Evolutionary conservation across 805 yeast genomes (phyloP).

Genomic region (Wickerhamomyces bovis): DNA sequence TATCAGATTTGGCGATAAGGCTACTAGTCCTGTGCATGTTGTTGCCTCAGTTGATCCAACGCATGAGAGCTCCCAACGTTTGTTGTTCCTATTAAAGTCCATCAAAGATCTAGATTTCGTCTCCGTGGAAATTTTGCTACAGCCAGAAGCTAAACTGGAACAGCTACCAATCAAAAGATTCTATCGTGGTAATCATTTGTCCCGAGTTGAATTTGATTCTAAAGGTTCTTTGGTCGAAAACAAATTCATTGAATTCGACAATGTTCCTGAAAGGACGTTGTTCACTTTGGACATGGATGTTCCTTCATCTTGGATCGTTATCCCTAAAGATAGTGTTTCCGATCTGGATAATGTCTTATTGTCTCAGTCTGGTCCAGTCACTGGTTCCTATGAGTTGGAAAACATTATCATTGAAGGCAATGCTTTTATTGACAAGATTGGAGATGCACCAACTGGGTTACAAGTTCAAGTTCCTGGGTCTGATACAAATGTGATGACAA

Average conservation of each 20-base stretch:
- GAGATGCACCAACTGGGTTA: slow-evolving; percentile 19
- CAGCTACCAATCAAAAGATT: slow-evolving; percentile 51
- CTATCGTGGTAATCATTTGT: slow-evolving; percentile 43
- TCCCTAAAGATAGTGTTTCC: slow-evolving; percentile 41
- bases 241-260: slow-evolving; percentile 31
- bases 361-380: slow-evolving; percentile 28
- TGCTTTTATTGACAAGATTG: slow-evolving; percentile 38
- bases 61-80: slow-evolving; percentile 59
- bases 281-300: slow-evolving; percentile 52
- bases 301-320: slow-evolving; percentile 65
- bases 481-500: slow-evolving; percentile 71
- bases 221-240: slow-evolving; percentile 24
- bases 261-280: slow-evolving; percentile 46
- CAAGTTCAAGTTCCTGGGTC: slow-evolving; percentile 24
- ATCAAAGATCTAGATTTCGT: slow-evolving; percentile 43
- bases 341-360: slow-evolving; percentile 62
- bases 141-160: slow-evolving; percentile 44
- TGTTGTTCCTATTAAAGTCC: slow-evolving; percentile 41
- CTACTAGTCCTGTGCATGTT: slow-evolving; percentile 43
- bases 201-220: slow-evolving; percentile 24
- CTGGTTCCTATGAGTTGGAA: slow-evolving; percentile 45
- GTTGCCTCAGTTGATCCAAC: slow-evolving; percentile 66
- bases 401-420: slow-evolving; percentile 66
- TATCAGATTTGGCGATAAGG: slow-evolving; percentile 21
- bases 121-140: slow-evolving; percentile 46